Percentiles rank a stretch among this genome's conserved stretches.
phyloP scores from a whole-genome alignment of 1,139 yeast species.

The Geotrichum restrictum region DNA sequence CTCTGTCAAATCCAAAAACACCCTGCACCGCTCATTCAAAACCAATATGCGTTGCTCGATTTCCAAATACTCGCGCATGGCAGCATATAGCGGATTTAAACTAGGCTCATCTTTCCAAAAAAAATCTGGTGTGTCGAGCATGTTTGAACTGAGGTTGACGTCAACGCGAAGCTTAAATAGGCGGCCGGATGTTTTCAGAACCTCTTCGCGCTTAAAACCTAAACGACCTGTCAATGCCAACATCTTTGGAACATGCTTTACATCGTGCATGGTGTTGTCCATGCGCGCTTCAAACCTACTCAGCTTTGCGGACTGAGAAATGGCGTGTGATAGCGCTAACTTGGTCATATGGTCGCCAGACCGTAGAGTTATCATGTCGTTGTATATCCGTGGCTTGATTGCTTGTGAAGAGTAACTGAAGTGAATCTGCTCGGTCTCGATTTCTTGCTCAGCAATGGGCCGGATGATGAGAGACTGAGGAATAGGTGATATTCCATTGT shows the following conservation, averaged over 20 bases:
- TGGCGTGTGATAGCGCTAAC: conserved; percentile 90
- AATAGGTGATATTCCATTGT: conserved; percentile 11
- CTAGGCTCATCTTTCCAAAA: conserved; percentile 98
- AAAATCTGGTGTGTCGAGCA: conserved; percentile 90
- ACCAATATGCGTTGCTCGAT: conserved; percentile 93
- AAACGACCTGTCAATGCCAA: conserved; percentile 84
- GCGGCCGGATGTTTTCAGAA: conserved; percentile 83
- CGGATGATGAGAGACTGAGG: conserved; percentile 51
- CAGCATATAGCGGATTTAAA: conserved; percentile 82
- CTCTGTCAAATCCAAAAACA: conserved; percentile 87
- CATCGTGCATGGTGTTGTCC: conserved; percentile 77
- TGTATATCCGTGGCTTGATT: conserved; percentile 82
- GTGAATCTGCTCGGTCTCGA: conserved; percentile 92
- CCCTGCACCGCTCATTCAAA: conserved; percentile 87
- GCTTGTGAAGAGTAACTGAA: conserved; percentile 82
- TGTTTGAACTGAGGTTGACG: conserved; percentile 84
- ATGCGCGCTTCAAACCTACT: conserved; percentile 89
- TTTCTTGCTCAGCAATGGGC: conserved; percentile 63
- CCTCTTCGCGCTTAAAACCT: conserved; percentile 72
- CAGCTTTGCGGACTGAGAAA: conserved; percentile 91
- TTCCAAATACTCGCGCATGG: conserved; percentile 87
- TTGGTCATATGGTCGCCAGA: conserved; percentile 91
- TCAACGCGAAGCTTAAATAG: conserved; percentile 86
- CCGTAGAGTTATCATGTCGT: conserved; percentile 87
- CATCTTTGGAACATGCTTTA: conserved; percentile 81